Evolutionary conservation across 192 early-diverging fungal genomes (phyloP), one percentile per base, ranked within the genome.

Genomic region (Linnemannia zychae): DNA sequence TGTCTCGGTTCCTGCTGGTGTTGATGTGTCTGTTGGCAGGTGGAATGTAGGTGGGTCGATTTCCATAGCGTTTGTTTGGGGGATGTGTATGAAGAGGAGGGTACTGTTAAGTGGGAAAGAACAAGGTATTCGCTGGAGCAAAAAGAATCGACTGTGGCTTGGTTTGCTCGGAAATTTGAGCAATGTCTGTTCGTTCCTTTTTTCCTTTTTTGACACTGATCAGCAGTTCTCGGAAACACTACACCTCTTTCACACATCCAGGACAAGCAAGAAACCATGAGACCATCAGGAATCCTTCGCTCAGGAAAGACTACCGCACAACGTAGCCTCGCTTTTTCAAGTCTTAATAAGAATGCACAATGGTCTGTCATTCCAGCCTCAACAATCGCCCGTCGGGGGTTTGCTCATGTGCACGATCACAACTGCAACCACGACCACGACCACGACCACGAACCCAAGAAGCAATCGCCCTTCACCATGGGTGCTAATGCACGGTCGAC

Each of bases 381-480:
- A 12, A 33, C 71, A 16, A 37, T 44, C 4, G 48, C 44, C 16
- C 73, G 71, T 20, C 63, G 75, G 11, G 48, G 63, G 33, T 72
- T 40, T 44, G 57, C 57, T 13, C 57, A 46, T 44, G 70, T 75
- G 33, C 81, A 84, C 67, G 71, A 76, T 3, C 83, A 85, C 44
- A 77, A 85, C 67, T 77, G 79, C 65, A 79, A 75, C 50, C 79
- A 77, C 63, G 68, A 36, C 63, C 83, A 79, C 47, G 83, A 78
- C 37, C 77, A 79, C 49, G 37, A 28, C 33, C 78, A 85, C 4
- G 68, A 84, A 16, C 18, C 63, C 7, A 78, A 67, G 31, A 85
- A 84, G 44, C 73, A 76, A 67, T 85, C 83, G 2, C 83, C 83
- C 2, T 85, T 85, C 50, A 72, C 83, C 40, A 53, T 85, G 9